phyloP scores from a whole-genome alignment of 2,329 filamentous ascomycete genomes.

The Colletotrichum sp. region DNA sequence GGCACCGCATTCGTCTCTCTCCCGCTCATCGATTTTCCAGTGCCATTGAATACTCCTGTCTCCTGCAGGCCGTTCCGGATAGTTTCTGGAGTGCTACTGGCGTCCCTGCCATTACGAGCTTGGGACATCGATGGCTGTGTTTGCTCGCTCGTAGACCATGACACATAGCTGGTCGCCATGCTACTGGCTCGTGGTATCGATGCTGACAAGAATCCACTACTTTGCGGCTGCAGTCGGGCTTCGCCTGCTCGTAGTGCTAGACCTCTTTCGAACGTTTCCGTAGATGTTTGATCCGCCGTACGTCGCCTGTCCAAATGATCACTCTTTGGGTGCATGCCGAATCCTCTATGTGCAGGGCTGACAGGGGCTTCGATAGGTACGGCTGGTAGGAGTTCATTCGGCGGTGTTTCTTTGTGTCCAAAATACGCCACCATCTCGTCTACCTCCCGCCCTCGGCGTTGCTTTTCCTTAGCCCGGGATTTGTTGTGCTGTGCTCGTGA shows the following conservation, averaged over 20 bases:
- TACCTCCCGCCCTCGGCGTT: constrained; percentile 35
- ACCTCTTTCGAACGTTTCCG: neutral
- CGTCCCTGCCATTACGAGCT: neutral
- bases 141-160: constrained; percentile 26
- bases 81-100: constrained; percentile 1
- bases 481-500: constrained; percentile 17
- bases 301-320: neutral
- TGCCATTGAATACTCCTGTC: constrained; percentile 7
- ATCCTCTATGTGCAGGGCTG: neutral
- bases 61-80: neutral
- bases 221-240: neutral
- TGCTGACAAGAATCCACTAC: neutral
- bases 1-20: neutral
- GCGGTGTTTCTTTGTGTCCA: neutral
- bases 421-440: constrained; percentile 43
- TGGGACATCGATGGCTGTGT: neutral
- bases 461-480: constrained; percentile 25
- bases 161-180: constrained; percentile 21
- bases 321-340: neutral
- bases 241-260: neutral
- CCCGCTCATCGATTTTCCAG: neutral
- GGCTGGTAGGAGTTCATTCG: too few relatives aligned
- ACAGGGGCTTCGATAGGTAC: too few relatives aligned
- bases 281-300: neutral
- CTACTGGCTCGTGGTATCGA: neutral